These are phyloP conservation scores for Bruguiera hainesii DNA, from an alignment of 441 rosid species.

Conservation along the genomic window DNA sequence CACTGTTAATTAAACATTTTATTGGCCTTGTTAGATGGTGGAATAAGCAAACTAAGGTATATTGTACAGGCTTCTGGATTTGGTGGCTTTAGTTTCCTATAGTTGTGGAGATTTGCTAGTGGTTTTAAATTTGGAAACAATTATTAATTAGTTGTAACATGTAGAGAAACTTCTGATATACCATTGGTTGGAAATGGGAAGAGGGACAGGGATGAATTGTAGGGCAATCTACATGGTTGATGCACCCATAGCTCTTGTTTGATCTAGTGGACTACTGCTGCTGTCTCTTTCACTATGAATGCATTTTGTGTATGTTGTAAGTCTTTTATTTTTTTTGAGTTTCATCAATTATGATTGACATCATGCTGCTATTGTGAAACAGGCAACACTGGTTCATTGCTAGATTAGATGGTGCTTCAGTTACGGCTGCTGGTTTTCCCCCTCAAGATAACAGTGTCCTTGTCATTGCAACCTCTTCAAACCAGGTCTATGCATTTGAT, in stretches of 20 bases:
- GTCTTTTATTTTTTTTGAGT: background rate
- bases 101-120: background rate
- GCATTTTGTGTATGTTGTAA: background rate
- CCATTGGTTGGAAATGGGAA: too few relatives aligned
- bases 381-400: slow-evolving; percentile 98
- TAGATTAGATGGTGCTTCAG: slow-evolving; percentile 90
- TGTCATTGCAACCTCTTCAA: slow-evolving; percentile 71
- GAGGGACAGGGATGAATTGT: too few relatives aligned
- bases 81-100: background rate
- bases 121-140: background rate
- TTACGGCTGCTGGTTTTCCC: slow-evolving; percentile 89
- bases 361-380: slow-evolving; percentile 24
- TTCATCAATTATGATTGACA: background rate
- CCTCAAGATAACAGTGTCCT: slow-evolving; percentile 67
- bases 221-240: too few relatives aligned
- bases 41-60: background rate
- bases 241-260: too few relatives aligned
- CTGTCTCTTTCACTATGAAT: too few relatives aligned
- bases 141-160: too few relatives aligned
- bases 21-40: background rate
- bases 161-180: too few relatives aligned
- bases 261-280: too few relatives aligned
- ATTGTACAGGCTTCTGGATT: background rate
- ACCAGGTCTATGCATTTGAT: slow-evolving; percentile 82
- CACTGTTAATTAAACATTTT: background rate